Evolutionary conservation across 192 early-diverging fungal species (phyloP).

Genomic region (Pilaira anomala): DNA sequence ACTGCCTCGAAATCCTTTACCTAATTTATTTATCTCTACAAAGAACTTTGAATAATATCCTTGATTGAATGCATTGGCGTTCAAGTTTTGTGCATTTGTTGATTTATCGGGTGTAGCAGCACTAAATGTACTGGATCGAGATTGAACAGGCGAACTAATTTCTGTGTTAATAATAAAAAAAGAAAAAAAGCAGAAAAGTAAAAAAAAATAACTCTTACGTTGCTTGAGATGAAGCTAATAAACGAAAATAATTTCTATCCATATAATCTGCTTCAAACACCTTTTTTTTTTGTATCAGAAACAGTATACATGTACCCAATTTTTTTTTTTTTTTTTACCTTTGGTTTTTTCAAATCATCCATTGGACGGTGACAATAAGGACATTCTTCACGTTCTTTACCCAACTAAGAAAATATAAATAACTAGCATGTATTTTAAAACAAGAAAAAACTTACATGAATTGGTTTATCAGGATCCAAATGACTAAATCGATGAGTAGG

Average conservation of each 20-base stretch:
- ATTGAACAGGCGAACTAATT: slow-evolving; percentile 6
- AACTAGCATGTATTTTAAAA: no score
- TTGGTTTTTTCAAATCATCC: no score
- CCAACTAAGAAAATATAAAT: background rate
- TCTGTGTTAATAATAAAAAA: background rate
- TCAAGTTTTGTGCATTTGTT: slow-evolving; percentile 37
- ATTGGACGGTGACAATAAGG: slow-evolving; percentile 1
- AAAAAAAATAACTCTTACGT: background rate
- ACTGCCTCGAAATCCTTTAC: slow-evolving; percentile 83
- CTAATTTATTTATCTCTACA: slow-evolving; percentile 81
- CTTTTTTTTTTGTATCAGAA: background rate
- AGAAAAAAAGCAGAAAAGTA: no score
- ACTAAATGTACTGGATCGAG: background rate
- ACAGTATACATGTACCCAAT: background rate
- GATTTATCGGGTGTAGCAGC: slow-evolving; percentile 12
- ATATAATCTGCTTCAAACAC: slow-evolving; percentile 29
- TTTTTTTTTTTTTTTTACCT: background rate
- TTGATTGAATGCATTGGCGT: slow-evolving; percentile 79
- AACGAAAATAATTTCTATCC: slow-evolving; percentile 58
- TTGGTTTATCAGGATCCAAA: background rate
- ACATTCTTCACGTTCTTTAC: background rate
- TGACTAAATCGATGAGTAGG: background rate
- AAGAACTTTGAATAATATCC: slow-evolving; percentile 96
- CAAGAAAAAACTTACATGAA: background rate
- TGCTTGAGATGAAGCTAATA: slow-evolving; percentile 41